Evolutionary conservation across 2,329 filamentous ascomycete species (phyloP).

Genomic region (Cryoendolithus antarcticus): DNA sequence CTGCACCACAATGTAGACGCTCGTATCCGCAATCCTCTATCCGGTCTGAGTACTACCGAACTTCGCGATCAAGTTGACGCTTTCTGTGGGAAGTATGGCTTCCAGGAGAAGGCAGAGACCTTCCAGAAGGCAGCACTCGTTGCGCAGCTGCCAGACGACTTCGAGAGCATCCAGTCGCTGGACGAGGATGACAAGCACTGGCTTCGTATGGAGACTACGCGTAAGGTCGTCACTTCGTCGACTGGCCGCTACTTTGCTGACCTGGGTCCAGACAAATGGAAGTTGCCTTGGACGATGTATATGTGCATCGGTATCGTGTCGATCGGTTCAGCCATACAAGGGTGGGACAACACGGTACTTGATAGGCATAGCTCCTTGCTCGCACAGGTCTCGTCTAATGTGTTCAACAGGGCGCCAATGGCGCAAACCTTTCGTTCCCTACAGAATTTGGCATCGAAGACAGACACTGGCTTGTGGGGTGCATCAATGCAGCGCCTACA

Average conservation of each 20-base stretch:
- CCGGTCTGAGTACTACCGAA: constrained; percentile 4
- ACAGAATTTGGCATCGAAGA: constrained; percentile 15
- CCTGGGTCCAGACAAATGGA: constrained; percentile 30
- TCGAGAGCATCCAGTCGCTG: constrained; percentile 32
- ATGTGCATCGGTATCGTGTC: constrained; percentile 40
- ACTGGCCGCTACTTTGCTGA: not conserved
- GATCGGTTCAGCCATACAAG: constrained; percentile 40
- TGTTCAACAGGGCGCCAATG: constrained; percentile 27
- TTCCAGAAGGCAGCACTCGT: constrained; percentile 40
- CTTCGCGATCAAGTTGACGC: constrained; percentile 6
- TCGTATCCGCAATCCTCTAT: constrained; percentile 7
- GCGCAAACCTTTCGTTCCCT: constrained; percentile 41
- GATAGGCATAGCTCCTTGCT: no score
- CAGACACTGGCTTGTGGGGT: constrained; percentile 2
- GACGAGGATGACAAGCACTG: constrained; percentile 30
- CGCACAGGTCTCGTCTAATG: no score
- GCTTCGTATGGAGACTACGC: constrained; percentile 33
- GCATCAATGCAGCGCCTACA: constrained; percentile 1
- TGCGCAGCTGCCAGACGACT: constrained; percentile 36
- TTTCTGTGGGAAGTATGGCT: constrained; percentile 9
- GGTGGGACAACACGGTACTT: constrained; percentile 38
- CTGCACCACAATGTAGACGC: constrained; percentile 4
- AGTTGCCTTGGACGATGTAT: constrained; percentile 36
- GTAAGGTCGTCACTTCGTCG: constrained; percentile 10
- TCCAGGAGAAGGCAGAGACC: constrained; percentile 18